Conservation (phyloP, 2,329 filamentous ascomycete genomes). For the Aspergillus tanneri region DNA sequence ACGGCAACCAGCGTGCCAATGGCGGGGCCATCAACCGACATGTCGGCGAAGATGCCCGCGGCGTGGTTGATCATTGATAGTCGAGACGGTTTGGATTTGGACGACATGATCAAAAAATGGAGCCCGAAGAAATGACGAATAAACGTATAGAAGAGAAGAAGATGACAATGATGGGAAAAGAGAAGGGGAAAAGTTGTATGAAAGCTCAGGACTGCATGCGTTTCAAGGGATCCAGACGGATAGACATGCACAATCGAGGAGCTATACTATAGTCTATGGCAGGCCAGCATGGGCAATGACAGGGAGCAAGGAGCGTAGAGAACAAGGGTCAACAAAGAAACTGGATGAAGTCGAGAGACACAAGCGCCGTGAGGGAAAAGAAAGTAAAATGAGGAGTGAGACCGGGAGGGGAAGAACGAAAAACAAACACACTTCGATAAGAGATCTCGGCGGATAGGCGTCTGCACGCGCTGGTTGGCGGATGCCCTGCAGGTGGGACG, state of each 20-base stretch:
- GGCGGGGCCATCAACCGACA: conserved; percentile 85
- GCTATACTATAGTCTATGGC: not conserved
- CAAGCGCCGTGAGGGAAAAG: not conserved
- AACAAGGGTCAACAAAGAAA: not conserved
- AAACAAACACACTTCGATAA: not conserved
- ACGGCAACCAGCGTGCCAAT: conserved; percentile 92
- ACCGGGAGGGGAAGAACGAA: not conserved
- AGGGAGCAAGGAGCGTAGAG: not conserved
- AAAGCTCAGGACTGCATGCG: not conserved
- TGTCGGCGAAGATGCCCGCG: conserved; percentile 90
- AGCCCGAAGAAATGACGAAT: conserved; percentile 7
- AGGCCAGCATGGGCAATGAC: not conserved
- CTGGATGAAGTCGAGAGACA: not conserved
- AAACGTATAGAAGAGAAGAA: conserved; percentile 6
- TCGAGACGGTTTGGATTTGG: conserved; percentile 48
- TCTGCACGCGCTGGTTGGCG: not conserved
- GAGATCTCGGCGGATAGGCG: not conserved
- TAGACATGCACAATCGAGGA: not conserved
- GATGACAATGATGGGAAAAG: conserved; percentile 11
- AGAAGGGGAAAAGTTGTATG: conserved; percentile 16
- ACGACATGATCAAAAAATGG: not conserved
- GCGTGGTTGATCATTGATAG: conserved; percentile 69
- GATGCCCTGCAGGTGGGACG: not conserved
- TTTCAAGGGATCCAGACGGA: not conserved
- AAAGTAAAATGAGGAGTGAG: conserved; percentile 1